Percentiles rank a stretch among this genome's conserved stretches.
Evolutionary conservation across 1,139 yeast genomes (phyloP).

Genomic region (Saccharomyces hybrid): DNA sequence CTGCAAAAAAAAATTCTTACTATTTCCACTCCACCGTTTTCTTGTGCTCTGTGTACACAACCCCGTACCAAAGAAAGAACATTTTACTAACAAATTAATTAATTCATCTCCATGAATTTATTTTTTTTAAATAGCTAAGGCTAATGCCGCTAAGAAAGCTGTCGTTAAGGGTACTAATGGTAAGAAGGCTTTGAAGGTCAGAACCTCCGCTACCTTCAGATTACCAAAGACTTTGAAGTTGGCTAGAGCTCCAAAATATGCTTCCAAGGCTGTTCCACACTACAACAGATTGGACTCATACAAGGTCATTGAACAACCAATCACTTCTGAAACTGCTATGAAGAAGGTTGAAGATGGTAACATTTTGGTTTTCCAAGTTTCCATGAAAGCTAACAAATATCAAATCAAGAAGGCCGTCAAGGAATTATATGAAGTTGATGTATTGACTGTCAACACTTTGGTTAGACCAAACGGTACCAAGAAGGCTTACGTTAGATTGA

Average conservation of each 20-base stretch:
- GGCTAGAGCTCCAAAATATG: conserved; percentile 91
- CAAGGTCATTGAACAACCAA: conserved; percentile 91
- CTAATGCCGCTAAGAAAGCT: conserved; percentile 97
- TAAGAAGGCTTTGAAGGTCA: conserved; percentile 84
- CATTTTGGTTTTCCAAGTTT: conserved; percentile 98
- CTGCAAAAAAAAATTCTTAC: too few relatives aligned
- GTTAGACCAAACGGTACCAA: conserved; percentile 98
- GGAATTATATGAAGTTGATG: conserved; percentile 96
- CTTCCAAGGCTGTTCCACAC: conserved; percentile 94
- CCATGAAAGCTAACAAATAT: conserved; percentile 92
- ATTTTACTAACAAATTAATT: conserved; percentile 6
- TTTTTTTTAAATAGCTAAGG: conserved; percentile 45
- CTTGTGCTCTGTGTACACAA: neutral
- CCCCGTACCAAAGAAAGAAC: neutral
- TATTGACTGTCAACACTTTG: conserved; percentile 88
- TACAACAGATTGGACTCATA: conserved; percentile 94
- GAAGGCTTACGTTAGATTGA: conserved; percentile 98
- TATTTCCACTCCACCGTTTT: neutral
- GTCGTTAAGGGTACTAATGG: conserved; percentile 96
- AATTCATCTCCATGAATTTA: neutral
- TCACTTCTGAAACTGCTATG: conserved; percentile 98
- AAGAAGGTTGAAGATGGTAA: conserved; percentile 99
- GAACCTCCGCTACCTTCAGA: conserved; percentile 94
- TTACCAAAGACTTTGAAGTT: conserved; percentile 95
- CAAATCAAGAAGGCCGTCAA: conserved; percentile 98